Conservation (phyloP, 768 basidiomycete genomes). For the Guyanaporus albipodus region DNA sequence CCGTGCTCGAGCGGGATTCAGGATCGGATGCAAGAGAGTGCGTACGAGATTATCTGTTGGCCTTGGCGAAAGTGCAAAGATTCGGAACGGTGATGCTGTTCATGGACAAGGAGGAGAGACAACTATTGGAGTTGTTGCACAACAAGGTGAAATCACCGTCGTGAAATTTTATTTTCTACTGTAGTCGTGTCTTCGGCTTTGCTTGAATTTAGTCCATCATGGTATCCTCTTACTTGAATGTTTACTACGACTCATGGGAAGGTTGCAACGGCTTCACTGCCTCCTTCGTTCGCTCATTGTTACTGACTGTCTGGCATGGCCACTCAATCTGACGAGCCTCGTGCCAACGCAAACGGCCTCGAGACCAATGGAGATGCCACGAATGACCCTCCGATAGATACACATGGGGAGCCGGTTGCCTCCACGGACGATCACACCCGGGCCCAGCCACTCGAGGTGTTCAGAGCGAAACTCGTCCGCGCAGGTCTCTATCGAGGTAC, state of each 20-base stretch:
- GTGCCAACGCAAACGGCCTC: background rate
- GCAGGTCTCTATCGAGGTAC: constrained; percentile 50
- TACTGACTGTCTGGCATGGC: constrained; percentile 1
- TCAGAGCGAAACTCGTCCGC: constrained; percentile 49
- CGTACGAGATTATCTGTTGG: constrained; percentile 47
- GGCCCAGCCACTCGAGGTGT: constrained; percentile 35
- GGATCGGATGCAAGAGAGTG: constrained; percentile 10
- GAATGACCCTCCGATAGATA: background rate
- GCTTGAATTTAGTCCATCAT: no score
- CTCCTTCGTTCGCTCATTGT: background rate
- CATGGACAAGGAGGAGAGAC: constrained; percentile 54
- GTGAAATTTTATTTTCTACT: no score
- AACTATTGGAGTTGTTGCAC: constrained; percentile 45
- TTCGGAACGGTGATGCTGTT: constrained; percentile 64
- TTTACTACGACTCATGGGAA: no score
- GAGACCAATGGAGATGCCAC: no score
- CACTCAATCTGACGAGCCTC: background rate
- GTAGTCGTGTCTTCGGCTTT: no score
- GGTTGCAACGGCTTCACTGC: no score
- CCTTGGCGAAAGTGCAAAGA: constrained; percentile 53
- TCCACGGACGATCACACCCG: background rate
- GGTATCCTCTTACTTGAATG: no score
- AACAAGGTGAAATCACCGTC: constrained; percentile 18
- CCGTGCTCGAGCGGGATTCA: constrained; percentile 24
- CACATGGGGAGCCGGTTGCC: no score